Conservation (phyloP, 257 asterid genomes). For the Fraxinus quadrangulata region DNA sequence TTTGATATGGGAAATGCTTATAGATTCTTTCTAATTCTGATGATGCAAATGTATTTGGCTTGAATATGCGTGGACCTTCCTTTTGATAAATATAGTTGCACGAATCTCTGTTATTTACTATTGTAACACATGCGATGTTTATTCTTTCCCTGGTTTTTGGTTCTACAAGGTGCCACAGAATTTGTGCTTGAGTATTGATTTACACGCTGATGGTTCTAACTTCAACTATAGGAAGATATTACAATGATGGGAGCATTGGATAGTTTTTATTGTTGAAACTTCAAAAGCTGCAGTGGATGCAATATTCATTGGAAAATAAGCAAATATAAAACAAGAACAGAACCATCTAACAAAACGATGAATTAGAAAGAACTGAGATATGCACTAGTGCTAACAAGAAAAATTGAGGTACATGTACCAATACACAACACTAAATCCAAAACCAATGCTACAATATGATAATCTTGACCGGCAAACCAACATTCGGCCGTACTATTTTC, state of each 20-base stretch:
- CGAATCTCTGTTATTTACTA: background rate
- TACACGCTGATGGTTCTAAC: constrained; percentile 10
- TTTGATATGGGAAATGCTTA: background rate
- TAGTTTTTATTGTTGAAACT: background rate
- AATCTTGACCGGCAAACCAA: background rate
- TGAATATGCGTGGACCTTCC: background rate
- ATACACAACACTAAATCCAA: background rate
- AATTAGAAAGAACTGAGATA: constrained; percentile 1
- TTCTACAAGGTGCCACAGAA: background rate
- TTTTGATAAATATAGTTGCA: background rate
- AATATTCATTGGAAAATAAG: background rate
- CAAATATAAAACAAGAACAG: background rate
- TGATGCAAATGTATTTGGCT: constrained; percentile 19
- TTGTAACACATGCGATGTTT: background rate
- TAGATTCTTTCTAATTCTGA: background rate
- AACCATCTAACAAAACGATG: background rate
- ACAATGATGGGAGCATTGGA: constrained; percentile 8
- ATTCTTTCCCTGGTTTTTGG: constrained; percentile 1
- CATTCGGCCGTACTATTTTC: background rate
- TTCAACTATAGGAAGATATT: constrained; percentile 10
- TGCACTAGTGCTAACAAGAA: background rate
- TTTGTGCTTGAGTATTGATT: constrained; percentile 11
- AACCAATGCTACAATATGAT: background rate
- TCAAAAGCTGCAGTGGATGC: background rate
- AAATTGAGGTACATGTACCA: background rate